phyloP scores from a whole-genome alignment of 768 basidiomycete genomes.

The Kwoniella newhampshirensis region DNA sequence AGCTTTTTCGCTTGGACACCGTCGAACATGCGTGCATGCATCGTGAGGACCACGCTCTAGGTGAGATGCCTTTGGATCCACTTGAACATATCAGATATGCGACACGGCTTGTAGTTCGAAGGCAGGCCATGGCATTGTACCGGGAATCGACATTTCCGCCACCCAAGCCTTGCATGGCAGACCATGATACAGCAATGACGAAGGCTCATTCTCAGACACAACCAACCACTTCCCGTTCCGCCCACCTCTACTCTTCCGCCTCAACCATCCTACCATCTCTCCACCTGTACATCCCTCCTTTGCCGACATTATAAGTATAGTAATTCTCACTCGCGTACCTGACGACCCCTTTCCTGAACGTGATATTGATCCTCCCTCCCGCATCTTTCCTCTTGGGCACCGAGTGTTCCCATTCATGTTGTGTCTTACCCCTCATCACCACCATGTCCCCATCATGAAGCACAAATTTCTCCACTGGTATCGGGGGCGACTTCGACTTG shows the following conservation, averaged over 20 bases:
- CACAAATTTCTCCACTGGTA: slow-evolving; percentile 41
- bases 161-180: no score
- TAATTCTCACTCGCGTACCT: slow-evolving; percentile 51
- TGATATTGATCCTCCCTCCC: slow-evolving; percentile 52
- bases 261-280: slow-evolving; percentile 38
- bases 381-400: slow-evolving; percentile 51
- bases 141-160: no score
- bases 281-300: slow-evolving; percentile 41
- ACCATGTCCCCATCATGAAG: slow-evolving; percentile 49
- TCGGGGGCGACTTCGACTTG: slow-evolving; percentile 24
- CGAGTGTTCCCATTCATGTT: slow-evolving; percentile 51
- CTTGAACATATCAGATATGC: no score
- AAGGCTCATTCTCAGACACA: no score
- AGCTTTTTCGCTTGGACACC: no score
- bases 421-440: slow-evolving; percentile 52
- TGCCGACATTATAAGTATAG: slow-evolving; percentile 49
- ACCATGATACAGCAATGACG: no score
- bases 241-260: slow-evolving; percentile 2
- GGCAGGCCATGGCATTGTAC: no score
- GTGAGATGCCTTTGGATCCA: no score
- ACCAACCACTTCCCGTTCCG: no score
- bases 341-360: slow-evolving; percentile 51
- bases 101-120: no score
- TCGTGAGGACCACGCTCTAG: no score
- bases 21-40: no score